A percentile compares a stretch with the other conserved stretches of the same genome.
Evolutionary conservation across 2,329 filamentous ascomycete species (phyloP).

Genomic region (Aspergillus brasiliensis): DNA sequence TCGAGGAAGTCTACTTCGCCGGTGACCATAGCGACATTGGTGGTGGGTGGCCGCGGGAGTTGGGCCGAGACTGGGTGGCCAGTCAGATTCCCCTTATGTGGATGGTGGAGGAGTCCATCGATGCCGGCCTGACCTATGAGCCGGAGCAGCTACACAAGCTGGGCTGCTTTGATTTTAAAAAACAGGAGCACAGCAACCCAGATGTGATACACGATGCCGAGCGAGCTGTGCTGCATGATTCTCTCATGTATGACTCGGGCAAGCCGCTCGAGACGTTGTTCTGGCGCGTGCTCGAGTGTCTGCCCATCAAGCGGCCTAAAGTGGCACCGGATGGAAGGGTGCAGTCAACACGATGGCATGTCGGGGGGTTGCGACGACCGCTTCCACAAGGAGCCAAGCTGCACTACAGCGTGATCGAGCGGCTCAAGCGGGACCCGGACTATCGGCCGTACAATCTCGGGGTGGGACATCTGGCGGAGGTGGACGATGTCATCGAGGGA

Average conservation of each 20-base stretch:
- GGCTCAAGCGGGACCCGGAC: constrained; percentile 13
- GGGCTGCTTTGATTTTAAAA: constrained; percentile 20
- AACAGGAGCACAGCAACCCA: not conserved
- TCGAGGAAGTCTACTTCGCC: constrained; percentile 72
- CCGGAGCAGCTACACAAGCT: constrained; percentile 20
- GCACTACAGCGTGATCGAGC: constrained; percentile 19
- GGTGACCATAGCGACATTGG: constrained; percentile 76
- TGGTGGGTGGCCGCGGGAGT: constrained; percentile 65
- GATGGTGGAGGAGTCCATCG: constrained; percentile 65
- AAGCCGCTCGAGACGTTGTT: constrained; percentile 19
- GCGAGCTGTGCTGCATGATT: constrained; percentile 19
- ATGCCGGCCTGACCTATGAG: constrained; percentile 70
- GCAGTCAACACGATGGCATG: constrained; percentile 19
- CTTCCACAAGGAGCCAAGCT: constrained; percentile 16
- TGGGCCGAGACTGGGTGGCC: constrained; percentile 50
- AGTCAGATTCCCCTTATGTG: constrained; percentile 68
- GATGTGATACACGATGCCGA: constrained; percentile 13
- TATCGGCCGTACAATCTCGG: constrained; percentile 26
- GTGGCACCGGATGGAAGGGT: constrained; percentile 18
- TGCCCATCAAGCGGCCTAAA: constrained; percentile 20
- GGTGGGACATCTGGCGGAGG: constrained; percentile 13
- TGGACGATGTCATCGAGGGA: constrained; percentile 8
- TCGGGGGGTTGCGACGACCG: constrained; percentile 16
- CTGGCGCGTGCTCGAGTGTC: constrained; percentile 22
- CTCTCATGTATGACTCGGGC: constrained; percentile 20